A percentile compares a stretch with the other conserved stretches of the same genome.
These are phyloP conservation scores for Xerocomellus intermedius DNA, from an alignment of 768 basidiomycete species.

Conservation along the genomic window DNA sequence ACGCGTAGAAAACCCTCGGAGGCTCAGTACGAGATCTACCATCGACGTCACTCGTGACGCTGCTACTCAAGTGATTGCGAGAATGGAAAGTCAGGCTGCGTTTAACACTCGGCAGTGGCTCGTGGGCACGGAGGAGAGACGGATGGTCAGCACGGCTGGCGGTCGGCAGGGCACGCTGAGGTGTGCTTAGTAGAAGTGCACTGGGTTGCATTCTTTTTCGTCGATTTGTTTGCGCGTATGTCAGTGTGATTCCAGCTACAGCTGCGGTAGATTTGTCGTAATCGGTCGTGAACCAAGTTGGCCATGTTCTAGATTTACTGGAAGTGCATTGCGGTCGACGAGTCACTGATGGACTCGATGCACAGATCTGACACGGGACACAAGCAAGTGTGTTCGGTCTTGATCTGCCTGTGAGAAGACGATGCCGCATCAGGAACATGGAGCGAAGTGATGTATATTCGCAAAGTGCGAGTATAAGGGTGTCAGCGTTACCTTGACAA, in stretches of 20 bases:
- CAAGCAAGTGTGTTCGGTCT: no score
- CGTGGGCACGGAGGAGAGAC: slow-evolving; percentile 1
- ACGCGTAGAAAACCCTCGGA: background rate
- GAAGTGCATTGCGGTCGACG: background rate
- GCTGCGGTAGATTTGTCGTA: background rate
- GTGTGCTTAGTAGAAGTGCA: background rate
- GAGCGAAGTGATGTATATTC: no score
- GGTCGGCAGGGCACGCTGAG: slow-evolving; percentile 5
- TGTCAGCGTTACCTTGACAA: background rate
- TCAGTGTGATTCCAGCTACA: background rate
- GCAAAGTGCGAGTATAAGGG: no score
- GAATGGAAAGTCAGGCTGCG: slow-evolving; percentile 20
- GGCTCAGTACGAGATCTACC: background rate
- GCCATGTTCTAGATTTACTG: background rate
- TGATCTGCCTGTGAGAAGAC: no score
- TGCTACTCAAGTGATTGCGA: slow-evolving; percentile 21
- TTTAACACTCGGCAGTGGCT: slow-evolving; percentile 5
- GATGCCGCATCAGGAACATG: no score
- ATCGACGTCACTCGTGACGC: slow-evolving; percentile 12
- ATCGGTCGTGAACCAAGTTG: background rate
- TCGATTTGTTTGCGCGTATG: slow-evolving; percentile 20
- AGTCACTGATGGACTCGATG: no score
- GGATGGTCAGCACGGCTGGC: background rate
- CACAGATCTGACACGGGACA: no score
- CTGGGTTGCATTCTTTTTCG: background rate